phyloP scores from a whole-genome alignment of 1,139 yeast species.

The Pneumocystis wakefieldiae region DNA sequence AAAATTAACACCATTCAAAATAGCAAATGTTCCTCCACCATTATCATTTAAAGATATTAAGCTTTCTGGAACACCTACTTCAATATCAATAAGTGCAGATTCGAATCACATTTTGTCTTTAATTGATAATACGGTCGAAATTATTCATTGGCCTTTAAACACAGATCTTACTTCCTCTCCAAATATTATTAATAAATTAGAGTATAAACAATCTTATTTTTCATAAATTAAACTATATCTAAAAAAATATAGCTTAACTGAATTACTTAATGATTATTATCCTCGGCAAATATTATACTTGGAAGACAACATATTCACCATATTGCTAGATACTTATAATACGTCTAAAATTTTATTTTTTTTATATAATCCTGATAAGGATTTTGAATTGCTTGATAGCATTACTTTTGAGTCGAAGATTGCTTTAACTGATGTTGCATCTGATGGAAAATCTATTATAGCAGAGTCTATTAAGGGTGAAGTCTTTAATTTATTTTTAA shows the following conservation, averaged over 20 bases:
- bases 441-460: background rate
- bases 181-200: background rate
- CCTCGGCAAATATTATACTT: background rate
- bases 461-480: slow-evolving; percentile 1
- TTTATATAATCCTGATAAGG: background rate
- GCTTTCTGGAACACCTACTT: slow-evolving; percentile 39
- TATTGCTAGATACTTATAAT: background rate
- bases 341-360: background rate
- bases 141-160: slow-evolving; percentile 3
- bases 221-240: background rate
- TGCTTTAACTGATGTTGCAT: background rate
- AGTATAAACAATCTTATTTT: background rate
- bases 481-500: background rate
- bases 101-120: slow-evolving; percentile 43
- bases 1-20: slow-evolving; percentile 63
- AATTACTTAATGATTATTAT: background rate
- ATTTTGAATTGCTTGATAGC: background rate
- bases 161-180: background rate
- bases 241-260: background rate
- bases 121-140: background rate
- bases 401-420: background rate
- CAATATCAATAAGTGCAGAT: slow-evolving; percentile 48
- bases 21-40: slow-evolving; percentile 94
- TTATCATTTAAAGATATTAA: slow-evolving; percentile 56
- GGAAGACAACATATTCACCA: background rate